Evolutionary conservation across 306 rosid genomes (phyloP).

Genomic region (Biancaea sappan): DNA sequence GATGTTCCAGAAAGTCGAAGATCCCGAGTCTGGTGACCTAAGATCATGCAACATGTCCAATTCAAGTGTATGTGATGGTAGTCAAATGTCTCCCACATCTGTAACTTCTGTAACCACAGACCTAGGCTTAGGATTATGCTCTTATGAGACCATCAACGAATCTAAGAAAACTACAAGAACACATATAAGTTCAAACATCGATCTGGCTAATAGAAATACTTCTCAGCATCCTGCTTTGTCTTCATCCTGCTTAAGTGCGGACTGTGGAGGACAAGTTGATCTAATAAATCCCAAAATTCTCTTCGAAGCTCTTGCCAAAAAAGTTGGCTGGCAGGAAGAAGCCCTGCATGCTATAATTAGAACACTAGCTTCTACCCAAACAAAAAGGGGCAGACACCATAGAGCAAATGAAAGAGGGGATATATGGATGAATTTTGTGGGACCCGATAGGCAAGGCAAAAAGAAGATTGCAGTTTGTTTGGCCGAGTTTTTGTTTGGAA

Average conservation of each 20-base stretch:
- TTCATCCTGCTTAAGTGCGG: constrained; percentile 64
- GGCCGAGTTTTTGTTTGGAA: constrained; percentile 70
- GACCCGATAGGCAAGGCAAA: constrained; percentile 79
- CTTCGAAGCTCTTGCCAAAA: constrained; percentile 60
- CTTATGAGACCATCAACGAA: constrained; percentile 50
- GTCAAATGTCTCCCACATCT: constrained; percentile 76
- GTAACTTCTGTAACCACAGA: constrained; percentile 84
- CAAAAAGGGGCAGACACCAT: constrained; percentile 40
- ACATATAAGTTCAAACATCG: constrained; percentile 35
- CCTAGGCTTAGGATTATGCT: constrained; percentile 74
- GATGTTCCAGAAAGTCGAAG: constrained; percentile 62
- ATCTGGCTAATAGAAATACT: constrained; percentile 52
- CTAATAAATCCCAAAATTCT: constrained; percentile 63
- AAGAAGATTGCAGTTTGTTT: constrained; percentile 68
- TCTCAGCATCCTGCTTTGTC: constrained; percentile 49
- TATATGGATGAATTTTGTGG: constrained; percentile 78
- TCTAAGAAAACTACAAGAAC: constrained; percentile 44
- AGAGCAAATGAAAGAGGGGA: constrained; percentile 54
- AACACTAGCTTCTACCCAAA: constrained; percentile 49
- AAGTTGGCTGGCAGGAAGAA: constrained; percentile 77
- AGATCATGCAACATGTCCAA: constrained; percentile 68
- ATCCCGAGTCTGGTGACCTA: constrained; percentile 56
- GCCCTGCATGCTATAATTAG: constrained; percentile 63
- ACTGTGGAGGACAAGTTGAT: constrained; percentile 51
- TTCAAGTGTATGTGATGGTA: constrained; percentile 68